Evolutionary conservation across 345 rosid genomes (phyloP).

Genomic region (Gossypium herbaceum): DNA sequence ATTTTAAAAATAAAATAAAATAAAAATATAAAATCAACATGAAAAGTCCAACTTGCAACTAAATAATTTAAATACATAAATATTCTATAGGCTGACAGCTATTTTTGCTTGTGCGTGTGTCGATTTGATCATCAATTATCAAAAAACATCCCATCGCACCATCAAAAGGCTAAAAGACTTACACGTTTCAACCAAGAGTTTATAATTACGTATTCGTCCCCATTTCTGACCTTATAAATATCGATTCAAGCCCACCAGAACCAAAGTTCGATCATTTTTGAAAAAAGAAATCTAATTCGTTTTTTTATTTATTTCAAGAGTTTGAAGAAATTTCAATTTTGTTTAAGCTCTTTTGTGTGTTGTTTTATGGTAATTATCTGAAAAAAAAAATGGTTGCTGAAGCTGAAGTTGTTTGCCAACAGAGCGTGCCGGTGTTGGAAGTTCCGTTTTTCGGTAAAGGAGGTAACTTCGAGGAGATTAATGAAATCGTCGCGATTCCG

Average conservation of each 20-base stretch:
- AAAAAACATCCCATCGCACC: neutral
- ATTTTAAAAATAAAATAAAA: too few species aligned
- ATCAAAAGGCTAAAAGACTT: slow-evolving; percentile 20
- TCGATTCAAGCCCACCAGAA: neutral
- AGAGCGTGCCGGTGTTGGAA: slow-evolving; percentile 49
- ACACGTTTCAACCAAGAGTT: slow-evolving; percentile 41
- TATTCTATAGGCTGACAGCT: neutral
- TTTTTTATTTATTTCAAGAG: neutral
- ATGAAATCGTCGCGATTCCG: slow-evolving; percentile 29
- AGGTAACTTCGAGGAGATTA: slow-evolving; percentile 28
- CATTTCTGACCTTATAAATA: slow-evolving; percentile 16
- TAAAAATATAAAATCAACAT: too few species aligned
- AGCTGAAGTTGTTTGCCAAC: slow-evolving; percentile 51
- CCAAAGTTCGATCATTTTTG: slow-evolving; percentile 13
- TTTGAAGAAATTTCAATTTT: neutral
- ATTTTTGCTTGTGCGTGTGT: slow-evolving; percentile 8
- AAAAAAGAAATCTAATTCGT: neutral
- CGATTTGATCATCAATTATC: slow-evolving; percentile 3
- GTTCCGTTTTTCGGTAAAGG: slow-evolving; percentile 35
- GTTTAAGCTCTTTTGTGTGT: neutral
- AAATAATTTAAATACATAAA: too few species aligned
- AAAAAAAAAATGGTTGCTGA: slow-evolving; percentile 51
- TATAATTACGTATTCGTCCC: slow-evolving; percentile 36
- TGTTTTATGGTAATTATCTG: slow-evolving; percentile 5
- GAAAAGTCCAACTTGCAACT: too few species aligned